A percentile compares a stretch with the other conserved stretches of the same genome.
These are phyloP conservation scores for Verticillium nonalfalfae DNA, from an alignment of 2,329 filamentous ascomycete genomes.

Conservation along the genomic window DNA sequence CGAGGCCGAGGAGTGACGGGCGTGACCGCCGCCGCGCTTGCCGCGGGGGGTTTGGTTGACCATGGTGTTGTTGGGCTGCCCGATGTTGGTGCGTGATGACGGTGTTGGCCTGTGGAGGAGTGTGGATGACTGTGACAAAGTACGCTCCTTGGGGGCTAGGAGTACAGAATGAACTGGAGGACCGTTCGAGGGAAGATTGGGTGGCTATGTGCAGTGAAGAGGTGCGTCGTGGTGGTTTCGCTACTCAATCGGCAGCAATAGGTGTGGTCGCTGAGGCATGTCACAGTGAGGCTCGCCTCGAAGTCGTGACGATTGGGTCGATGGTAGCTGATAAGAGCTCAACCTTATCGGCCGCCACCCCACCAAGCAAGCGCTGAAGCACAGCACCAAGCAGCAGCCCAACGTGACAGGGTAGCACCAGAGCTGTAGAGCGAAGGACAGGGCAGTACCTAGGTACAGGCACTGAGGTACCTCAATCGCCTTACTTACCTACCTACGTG, in stretches of 20 bases:
- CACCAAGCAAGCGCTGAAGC: background rate
- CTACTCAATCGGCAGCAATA: no score
- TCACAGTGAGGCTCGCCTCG: background rate
- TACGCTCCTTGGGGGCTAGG: no score
- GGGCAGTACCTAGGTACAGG: no score
- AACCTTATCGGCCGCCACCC: background rate
- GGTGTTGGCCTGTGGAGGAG: background rate
- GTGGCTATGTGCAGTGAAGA: no score
- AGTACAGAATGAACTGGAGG: no score
- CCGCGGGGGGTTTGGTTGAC: slow-evolving; percentile 28
- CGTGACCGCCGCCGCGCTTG: slow-evolving; percentile 26
- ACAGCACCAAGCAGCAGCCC: no score
- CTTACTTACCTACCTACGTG: no score
- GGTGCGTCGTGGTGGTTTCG: background rate
- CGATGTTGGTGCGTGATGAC: background rate
- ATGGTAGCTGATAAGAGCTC: background rate
- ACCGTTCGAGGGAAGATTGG: no score
- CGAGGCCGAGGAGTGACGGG: slow-evolving; percentile 32
- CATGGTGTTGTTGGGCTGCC: background rate
- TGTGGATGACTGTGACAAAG: background rate
- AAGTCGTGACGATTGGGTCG: background rate
- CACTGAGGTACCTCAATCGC: no score
- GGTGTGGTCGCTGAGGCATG: background rate
- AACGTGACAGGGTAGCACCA: no score
- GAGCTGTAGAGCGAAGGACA: no score